Conservation (phyloP, 768 basidiomycete species). For the Tylopilus sp. region DNA sequence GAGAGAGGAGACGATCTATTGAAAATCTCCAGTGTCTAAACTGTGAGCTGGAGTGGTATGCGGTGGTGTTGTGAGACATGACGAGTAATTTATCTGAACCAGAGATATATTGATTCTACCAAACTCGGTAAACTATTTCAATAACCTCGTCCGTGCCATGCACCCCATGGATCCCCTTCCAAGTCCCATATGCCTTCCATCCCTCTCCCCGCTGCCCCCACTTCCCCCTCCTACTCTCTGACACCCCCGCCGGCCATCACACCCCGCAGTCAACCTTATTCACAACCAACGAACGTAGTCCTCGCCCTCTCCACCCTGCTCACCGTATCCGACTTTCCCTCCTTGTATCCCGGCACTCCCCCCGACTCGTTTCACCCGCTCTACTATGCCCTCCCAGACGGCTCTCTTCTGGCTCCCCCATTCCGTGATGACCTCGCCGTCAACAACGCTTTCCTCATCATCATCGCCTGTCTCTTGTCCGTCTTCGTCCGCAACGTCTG, state of each 20-base stretch:
- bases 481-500: constrained; percentile 3
- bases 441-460: constrained; percentile 1
- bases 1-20: constrained; percentile 51
- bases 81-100: not conserved
- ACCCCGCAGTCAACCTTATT: not conserved
- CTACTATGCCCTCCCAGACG: not conserved
- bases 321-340: not conserved
- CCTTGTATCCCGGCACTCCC: not conserved
- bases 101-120: not conserved
- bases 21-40: constrained; percentile 91
- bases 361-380: not conserved
- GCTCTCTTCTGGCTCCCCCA: constrained; percentile 5
- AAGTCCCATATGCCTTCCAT: not conserved
- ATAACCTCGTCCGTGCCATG: not conserved
- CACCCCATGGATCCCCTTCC: too few relatives aligned
- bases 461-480: not conserved
- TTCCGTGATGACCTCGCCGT: not conserved
- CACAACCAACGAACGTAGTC: not conserved
- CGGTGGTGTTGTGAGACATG: constrained; percentile 30
- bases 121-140: not conserved
- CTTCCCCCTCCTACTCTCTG: not conserved
- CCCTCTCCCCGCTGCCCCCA: not conserved
- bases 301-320: not conserved
- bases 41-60: constrained; percentile 80
- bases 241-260: not conserved